A percentile compares a stretch with the other conserved stretches of the same genome.
Evolutionary conservation across 2,329 filamentous ascomycete species (phyloP).

Genomic region (Dryadomyces sulphureus): DNA sequence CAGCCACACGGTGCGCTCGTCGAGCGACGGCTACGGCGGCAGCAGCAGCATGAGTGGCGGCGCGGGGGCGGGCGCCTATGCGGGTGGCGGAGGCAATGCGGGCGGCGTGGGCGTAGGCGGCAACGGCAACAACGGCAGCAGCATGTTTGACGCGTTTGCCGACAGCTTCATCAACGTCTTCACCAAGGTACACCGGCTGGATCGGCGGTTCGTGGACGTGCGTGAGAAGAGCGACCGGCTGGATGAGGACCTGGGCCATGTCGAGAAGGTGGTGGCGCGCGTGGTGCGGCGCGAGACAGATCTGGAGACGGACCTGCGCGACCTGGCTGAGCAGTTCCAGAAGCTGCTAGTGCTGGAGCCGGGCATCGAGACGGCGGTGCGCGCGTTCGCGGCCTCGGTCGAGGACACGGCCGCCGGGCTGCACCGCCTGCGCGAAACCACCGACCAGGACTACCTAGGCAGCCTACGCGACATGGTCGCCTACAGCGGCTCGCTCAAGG

Average conservation of each 20-base stretch:
- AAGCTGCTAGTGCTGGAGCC: constrained; percentile 83
- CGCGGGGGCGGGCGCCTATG: constrained; percentile 21
- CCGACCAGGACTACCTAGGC: constrained; percentile 89
- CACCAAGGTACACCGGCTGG: constrained; percentile 87
- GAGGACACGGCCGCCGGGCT: constrained; percentile 71
- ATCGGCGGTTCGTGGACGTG: constrained; percentile 88
- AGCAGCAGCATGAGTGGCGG: constrained; percentile 16
- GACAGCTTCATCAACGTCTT: constrained; percentile 97
- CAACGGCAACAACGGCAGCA: constrained; percentile 18
- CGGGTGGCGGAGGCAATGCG: constrained; percentile 23
- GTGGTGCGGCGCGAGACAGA: constrained; percentile 80
- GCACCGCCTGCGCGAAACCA: constrained; percentile 71
- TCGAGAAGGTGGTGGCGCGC: constrained; percentile 89
- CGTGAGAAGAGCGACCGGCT: constrained; percentile 86
- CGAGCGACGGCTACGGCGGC: constrained; percentile 12
- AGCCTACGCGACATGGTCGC: constrained; percentile 90
- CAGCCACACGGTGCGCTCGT: constrained; percentile 49
- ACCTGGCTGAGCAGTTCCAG: constrained; percentile 88
- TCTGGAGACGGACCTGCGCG: constrained; percentile 73
- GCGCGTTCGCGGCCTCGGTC: constrained; percentile 73
- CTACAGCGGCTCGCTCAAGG: constrained; percentile 77
- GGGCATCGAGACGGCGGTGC: constrained; percentile 66
- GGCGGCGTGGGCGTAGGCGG: constrained; percentile 26
- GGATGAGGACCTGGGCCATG: constrained; percentile 80
- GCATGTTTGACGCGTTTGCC: constrained; percentile 83